Evolutionary conservation across 1,284 basidiomycete species (phyloP).

Genomic region (Earliella scabrosa): DNA sequence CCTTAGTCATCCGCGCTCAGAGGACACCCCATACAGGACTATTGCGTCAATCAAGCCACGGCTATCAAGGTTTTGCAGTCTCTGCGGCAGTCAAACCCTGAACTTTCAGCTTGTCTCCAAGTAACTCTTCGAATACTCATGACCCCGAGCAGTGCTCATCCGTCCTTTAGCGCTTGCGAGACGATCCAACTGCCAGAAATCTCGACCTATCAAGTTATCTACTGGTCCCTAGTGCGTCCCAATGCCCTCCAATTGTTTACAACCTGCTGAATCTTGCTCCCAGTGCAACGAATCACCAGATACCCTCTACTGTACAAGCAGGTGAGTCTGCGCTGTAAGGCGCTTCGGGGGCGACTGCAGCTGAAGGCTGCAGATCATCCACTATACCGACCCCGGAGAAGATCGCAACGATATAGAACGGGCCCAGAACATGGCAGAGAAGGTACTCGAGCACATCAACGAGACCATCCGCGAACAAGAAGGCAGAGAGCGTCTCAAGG

Average conservation of each 20-base stretch:
- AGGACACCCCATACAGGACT: too few relatives aligned
- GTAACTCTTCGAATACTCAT: too few relatives aligned
- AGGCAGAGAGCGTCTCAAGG: conserved; percentile 70
- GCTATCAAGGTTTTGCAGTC: conserved; percentile 83
- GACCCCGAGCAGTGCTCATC: too few relatives aligned
- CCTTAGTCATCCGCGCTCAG: too few relatives aligned
- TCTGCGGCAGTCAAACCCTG: conserved; percentile 68
- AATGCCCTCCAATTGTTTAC: not conserved
- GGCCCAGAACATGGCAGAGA: conserved; percentile 71
- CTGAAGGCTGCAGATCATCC: conserved; percentile 60
- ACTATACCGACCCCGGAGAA: conserved; percentile 72
- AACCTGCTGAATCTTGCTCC: not conserved
- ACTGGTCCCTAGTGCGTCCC: conserved; percentile 82
- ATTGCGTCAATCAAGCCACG: conserved; percentile 88
- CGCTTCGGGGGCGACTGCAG: too few relatives aligned
- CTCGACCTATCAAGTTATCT: conserved; percentile 92
- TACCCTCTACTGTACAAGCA: conserved; percentile 90
- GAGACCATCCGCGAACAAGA: conserved; percentile 90
- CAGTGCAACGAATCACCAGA: conserved; percentile 94
- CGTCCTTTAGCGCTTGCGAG: conserved; percentile 58
- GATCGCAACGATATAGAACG: conserved; percentile 60
- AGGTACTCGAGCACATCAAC: conserved; percentile 82
- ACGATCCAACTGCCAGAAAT: conserved; percentile 78
- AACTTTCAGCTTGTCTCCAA: conserved; percentile 70
- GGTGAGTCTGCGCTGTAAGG: conserved; percentile 48